These are phyloP conservation scores for Ophiostoma tasmaniense DNA, from an alignment of 2,329 filamentous ascomycete species.

Conservation along the genomic window DNA sequence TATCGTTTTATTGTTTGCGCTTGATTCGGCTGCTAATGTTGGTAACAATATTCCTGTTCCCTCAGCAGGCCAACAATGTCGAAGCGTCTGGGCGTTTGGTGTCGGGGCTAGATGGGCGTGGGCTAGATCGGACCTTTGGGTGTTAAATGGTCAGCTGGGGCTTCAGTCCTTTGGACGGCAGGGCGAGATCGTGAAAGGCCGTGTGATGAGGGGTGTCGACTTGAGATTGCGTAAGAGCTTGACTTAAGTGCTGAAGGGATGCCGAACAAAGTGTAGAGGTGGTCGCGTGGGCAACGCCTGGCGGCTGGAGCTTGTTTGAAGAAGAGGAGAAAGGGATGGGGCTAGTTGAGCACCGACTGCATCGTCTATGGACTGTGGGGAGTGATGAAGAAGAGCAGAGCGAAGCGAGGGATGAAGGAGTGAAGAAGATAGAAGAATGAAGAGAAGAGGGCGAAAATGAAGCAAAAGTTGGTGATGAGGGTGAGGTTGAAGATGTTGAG, in stretches of 20 bases:
- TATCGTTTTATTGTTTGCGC: background rate
- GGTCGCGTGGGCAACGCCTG: slow-evolving; percentile 7
- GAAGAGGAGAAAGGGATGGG: slow-evolving; percentile 7
- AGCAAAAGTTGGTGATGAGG: background rate
- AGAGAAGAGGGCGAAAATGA: background rate
- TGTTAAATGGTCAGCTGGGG: background rate
- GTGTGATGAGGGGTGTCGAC: background rate
- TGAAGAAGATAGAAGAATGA: background rate
- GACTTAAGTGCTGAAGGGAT: background rate
- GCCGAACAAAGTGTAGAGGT: background rate
- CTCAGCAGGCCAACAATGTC: slow-evolving; percentile 1
- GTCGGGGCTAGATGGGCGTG: slow-evolving; percentile 9
- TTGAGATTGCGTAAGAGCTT: background rate
- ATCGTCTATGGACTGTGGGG: background rate
- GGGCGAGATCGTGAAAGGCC: background rate
- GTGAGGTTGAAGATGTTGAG: background rate
- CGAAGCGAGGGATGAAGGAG: background rate
- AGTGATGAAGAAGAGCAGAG: background rate
- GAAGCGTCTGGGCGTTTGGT: slow-evolving; percentile 7
- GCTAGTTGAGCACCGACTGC: background rate
- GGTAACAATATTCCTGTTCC: background rate
- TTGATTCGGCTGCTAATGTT: background rate
- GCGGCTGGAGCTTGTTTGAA: slow-evolving; percentile 12
- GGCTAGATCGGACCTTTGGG: slow-evolving; percentile 15
- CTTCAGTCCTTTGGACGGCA: background rate